Base-by-base conservation (phyloP, 208 protist genomes). In the Lotmaria passim region DNA sequence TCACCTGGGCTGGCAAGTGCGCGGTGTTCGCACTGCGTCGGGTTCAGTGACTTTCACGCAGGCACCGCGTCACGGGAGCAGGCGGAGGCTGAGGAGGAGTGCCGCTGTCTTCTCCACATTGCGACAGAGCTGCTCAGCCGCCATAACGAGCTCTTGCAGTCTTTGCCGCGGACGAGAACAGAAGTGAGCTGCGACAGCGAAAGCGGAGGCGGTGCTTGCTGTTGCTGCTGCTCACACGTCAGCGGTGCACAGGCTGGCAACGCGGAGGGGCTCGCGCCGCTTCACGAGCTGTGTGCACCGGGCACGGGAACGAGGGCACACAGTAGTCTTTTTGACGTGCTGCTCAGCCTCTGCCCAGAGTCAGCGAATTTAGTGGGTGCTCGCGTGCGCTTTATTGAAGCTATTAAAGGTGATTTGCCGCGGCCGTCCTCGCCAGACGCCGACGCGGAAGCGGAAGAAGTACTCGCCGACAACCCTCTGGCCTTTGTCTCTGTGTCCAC, bases 61-160 rank as follows among this genome's bases (percentile, higher is more conserved):
- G 38, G 24, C 23, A n/a, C 69, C 8, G 56, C 60, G 4, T 7
- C 26, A 36, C 38, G n/a, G n/a, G n/a, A n/a, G n/a, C n/a, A 3
- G 30, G 26, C 38, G 12, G 47, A 36, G 17, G 62, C 43, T 6
- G 53, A 60, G 26, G 48, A 62, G 43, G 62, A 65, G 39, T 62
- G 53, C 33, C 56, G 46, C 15, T 64, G 48, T 46, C 63, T 79
- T 43, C 67, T 79, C 0, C 41, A 34, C 10, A 64, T 79, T 36
- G 61, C 73, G 2, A 52, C 67, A 2, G 12, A 46, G 1, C 48
- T 64, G 1, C 30, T 73, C 17, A 0, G 30, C 26, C 4, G 0
- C 6, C 58, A 64, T 31, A 51, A 41, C 28, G 6, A 3, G 31
- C 31, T 34, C n/a, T 3, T 30, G 17, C 38, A 17, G 7, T 0